These are phyloP conservation scores for Mrakia blollopis DNA, from an alignment of 768 basidiomycete species.

Conservation along the genomic window DNA sequence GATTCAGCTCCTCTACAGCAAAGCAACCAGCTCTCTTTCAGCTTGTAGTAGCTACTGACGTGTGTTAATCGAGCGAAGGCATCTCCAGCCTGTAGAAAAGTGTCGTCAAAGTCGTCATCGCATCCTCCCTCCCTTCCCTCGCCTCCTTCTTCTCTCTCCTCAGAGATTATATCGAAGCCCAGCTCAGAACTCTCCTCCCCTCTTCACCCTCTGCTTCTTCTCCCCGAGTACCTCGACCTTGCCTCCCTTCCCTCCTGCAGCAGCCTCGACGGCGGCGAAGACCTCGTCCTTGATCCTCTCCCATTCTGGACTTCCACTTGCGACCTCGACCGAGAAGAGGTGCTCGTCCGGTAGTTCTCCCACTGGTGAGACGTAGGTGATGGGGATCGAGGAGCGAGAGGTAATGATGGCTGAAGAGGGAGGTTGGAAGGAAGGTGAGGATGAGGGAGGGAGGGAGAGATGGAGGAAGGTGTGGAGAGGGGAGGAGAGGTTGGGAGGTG, in stretches of 20 bases:
- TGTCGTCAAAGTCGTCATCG: no score
- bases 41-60: no score
- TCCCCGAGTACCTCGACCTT: background rate
- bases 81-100: no score
- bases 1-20: no score
- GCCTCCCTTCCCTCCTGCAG: background rate
- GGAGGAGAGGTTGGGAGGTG: constrained; percentile 5
- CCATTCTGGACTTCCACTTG: constrained; percentile 1
- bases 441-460: constrained; percentile 6
- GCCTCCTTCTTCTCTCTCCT: background rate
- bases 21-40: no score
- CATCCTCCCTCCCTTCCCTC: background rate
- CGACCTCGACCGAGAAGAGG: constrained; percentile 4
- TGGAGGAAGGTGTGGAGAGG: background rate
- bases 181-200: constrained; percentile 3
- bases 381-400: constrained; percentile 5
- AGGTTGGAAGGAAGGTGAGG: constrained; percentile 6
- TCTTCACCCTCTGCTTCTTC: constrained; percentile 16
- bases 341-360: constrained; percentile 8
- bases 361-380: constrained; percentile 4
- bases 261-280: background rate
- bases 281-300: constrained; percentile 15
- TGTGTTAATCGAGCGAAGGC: no score
- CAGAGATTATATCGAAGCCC: no score
- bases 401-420: background rate